Evolutionary conservation across 179 eudicot species (phyloP), one percentile per base, ranked within the genome.

Genomic region (Beta lomatogona): DNA sequence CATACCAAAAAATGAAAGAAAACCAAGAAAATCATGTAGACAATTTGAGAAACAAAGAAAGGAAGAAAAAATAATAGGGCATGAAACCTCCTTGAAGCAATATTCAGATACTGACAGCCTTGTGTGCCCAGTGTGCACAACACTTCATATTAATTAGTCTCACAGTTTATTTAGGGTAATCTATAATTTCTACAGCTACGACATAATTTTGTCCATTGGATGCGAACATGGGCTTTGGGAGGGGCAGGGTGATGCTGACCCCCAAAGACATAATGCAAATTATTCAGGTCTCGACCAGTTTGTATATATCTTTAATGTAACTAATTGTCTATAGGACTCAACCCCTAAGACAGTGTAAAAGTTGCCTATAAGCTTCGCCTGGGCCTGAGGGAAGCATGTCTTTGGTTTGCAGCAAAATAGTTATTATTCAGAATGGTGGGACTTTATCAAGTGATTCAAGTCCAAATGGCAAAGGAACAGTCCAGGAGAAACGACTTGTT

Each of bases 391-490:
- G 63, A 66, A 31, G 46, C 70, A 66, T 66, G 46, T 28, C 45
- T 15, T 65, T 65, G 44, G 44, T 65, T 65, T 65, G 70, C 12
- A 19, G 71, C 10, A 31, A 5, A 31, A 67, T 41, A 67, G 19
- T 67, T 67, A 13, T 4, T 28, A 36, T 5, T 67, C 46, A 67
- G 0, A 16, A 61, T 61, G 1, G 66, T 61, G 31, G 66, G 31
- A n/a, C 66, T 61, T 59, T 31, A 11, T 65, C 12, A 25, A 41
- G 63, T 21, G 13, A 4, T 8, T n/a, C 14, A 22, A 16, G 21
- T 31, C 71, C 71, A 68, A 68, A 68, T 41, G 72, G 22, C 52
- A 36, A 67, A 68, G 53, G 22, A 41, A 68, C n/a, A 68, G 16
- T 36, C 41, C 1, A 36, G 41, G 41, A 36, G 41, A 41, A 44